phyloP scores from a whole-genome alignment of 2,329 filamentous ascomycete genomes.

The Aspergillus ochraceus region DNA sequence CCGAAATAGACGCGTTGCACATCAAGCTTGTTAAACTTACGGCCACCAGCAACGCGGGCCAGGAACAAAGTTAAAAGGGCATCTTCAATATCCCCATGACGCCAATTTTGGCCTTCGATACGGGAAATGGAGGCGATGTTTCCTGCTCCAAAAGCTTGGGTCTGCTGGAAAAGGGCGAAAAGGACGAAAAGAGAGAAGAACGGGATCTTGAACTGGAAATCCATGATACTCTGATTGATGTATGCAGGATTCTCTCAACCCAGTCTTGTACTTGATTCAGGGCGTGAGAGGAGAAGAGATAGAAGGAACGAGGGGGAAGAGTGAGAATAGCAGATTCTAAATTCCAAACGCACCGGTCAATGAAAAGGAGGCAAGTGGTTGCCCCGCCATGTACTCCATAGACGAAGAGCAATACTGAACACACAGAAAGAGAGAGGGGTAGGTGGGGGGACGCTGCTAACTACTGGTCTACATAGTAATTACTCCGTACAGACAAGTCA shows the following conservation, averaged over 20 bases:
- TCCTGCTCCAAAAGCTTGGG: conserved; percentile 79
- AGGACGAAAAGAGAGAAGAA: conserved; percentile 53
- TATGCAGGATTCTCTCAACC: background rate
- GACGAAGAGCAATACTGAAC: too few species aligned
- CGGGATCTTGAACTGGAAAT: background rate
- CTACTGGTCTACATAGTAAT: background rate
- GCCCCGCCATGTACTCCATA: background rate
- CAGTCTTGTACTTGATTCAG: background rate
- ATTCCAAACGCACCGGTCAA: background rate
- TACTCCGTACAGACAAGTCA: background rate
- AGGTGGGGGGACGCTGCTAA: background rate
- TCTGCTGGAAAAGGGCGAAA: conserved; percentile 66
- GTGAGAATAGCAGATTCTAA: background rate
- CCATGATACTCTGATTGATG: conserved; percentile 16
- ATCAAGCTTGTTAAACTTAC: conserved; percentile 85
- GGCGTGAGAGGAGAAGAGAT: background rate
- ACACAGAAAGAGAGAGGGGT: background rate
- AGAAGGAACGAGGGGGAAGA: background rate
- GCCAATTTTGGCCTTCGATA: conserved; percentile 84
- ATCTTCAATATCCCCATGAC: conserved; percentile 92
- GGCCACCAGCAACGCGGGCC: conserved; percentile 63
- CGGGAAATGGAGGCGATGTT: conserved; percentile 81
- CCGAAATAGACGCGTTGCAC: conserved; percentile 93
- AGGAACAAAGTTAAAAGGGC: conserved; percentile 73
- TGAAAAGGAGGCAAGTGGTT: background rate